phyloP scores from a whole-genome alignment of 768 basidiomycete species.

The Cystofilobasidium macerans region DNA sequence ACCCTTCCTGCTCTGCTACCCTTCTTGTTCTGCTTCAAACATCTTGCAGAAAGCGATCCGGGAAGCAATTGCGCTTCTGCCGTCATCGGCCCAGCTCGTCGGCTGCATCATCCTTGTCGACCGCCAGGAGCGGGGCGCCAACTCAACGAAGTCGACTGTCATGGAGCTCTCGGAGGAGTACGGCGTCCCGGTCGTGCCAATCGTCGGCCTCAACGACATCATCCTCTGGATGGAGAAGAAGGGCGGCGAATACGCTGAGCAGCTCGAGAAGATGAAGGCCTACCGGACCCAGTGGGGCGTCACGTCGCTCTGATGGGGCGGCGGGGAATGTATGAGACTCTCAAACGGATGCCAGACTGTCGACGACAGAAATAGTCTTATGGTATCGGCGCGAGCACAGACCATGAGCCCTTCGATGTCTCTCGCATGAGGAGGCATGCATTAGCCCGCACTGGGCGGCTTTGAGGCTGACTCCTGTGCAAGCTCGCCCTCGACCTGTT shows the following conservation, averaged over 20 bases:
- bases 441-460: too few relatives aligned
- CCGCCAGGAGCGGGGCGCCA: conserved; percentile 58
- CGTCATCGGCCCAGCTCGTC: conserved; percentile 60
- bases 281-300: conserved; percentile 65
- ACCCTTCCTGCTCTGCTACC: not conserved
- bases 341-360: too few relatives aligned
- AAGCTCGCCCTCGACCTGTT: not conserved
- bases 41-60: conserved; percentile 72
- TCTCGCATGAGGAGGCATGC: too few relatives aligned
- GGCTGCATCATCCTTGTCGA: conserved; percentile 82
- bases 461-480: not conserved
- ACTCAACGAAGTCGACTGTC: conserved; percentile 52
- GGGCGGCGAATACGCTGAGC: conserved; percentile 47
- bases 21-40: not conserved
- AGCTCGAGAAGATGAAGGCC: conserved; percentile 59
- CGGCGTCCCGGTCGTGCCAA: conserved; percentile 61
- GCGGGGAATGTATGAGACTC: too few relatives aligned
- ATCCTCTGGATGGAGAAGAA: conserved; percentile 69
- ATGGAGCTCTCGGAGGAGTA: conserved; percentile 67
- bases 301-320: conserved; percentile 2
- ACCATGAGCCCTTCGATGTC: too few relatives aligned
- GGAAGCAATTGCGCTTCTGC: conserved; percentile 64
- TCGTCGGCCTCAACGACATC: conserved; percentile 74
- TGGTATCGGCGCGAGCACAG: too few relatives aligned
- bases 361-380: too few relatives aligned